Conservation (phyloP, 192 early-diverging fungal species). For the Chytriomyces sp. region DNA sequence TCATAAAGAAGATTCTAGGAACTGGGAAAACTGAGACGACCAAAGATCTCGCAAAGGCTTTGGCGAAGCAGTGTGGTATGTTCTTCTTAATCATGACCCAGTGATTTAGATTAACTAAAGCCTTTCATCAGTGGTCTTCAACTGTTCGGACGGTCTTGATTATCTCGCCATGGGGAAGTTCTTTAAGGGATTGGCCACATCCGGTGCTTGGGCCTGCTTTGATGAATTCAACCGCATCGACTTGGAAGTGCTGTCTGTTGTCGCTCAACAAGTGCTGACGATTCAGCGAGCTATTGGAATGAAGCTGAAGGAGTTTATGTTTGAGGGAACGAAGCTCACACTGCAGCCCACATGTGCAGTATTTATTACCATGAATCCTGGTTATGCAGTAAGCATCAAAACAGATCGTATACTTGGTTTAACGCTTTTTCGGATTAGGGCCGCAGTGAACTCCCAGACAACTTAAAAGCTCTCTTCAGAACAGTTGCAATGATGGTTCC, state of each 20-base stretch:
- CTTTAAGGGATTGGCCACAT: constrained; percentile 63
- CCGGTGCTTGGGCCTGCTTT: constrained; percentile 69
- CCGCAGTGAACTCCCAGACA: constrained; percentile 52
- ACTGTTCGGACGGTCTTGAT: constrained; percentile 69
- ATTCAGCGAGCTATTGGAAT: constrained; percentile 63
- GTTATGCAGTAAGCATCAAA: constrained; percentile 63
- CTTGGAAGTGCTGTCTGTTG: constrained; percentile 65
- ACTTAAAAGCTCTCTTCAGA: constrained; percentile 56
- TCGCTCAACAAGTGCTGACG: constrained; percentile 67
- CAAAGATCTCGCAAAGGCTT: constrained; percentile 66
- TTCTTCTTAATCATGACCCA: neutral
- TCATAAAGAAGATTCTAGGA: constrained; percentile 25
- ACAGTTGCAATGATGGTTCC: constrained; percentile 71
- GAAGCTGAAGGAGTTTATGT: constrained; percentile 58
- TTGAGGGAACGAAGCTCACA: constrained; percentile 60
- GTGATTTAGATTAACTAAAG: neutral
- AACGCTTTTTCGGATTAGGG: neutral
- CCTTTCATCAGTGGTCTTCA: constrained; percentile 53
- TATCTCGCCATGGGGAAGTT: constrained; percentile 72
- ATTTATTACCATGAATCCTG: constrained; percentile 72
- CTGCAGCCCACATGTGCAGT: constrained; percentile 63
- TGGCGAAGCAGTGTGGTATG: constrained; percentile 66
- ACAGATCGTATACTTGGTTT: constrained; percentile 46
- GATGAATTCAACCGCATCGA: constrained; percentile 71
- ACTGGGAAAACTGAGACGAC: constrained; percentile 73